Evolutionary conservation across 2,329 filamentous ascomycete genomes (phyloP), one percentile per base, ranked within the genome.

Genomic region (Diaporthe citrichinensis): DNA sequence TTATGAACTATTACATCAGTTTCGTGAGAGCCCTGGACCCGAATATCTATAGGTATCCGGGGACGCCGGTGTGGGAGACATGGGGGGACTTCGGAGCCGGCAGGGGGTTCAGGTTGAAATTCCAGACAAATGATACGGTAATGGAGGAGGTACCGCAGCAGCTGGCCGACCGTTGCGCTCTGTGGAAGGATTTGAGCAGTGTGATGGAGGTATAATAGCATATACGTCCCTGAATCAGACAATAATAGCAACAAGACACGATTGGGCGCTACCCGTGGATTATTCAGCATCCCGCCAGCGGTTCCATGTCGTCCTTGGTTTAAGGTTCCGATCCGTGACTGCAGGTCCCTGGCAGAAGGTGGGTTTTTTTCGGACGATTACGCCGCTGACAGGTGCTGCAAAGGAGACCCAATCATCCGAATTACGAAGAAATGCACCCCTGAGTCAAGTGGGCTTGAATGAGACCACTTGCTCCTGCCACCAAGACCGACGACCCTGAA

Each of bases 1-100:
- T 88, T 23, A 88, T 88, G 86, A 82, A 82, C 58, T 90, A 90
- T 78, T 89, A 84, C 79, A 82, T 88, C 65, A 87, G 86, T 28
- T 90, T 90, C 78, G 85, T 88, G n/a, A 81, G 83, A 25, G 79
- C 80, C 15, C 80, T 89, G 41, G 82, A 89, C 76, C 88, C 88
- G 0, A 89, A 88, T 71, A 62, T 77, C 10, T 76, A 84, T 55
- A 80, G 82, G 67, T 78, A 81, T 31, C 31, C 73, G 1, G 81
- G 78, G 2, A 81, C 86, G 12, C 87, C 87, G 6, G 78, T 71
- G 6, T 90, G 88, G 88, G 80, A 80, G 71, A 68, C 78, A 0
- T 89, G 87, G 85, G 82, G 72, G 5, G 74, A 25, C 14, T 25
- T 34, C 81, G 73, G 58, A n/a, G 80, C 1, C 62, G 76, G 76